Evolutionary conservation across 306 rosid species (phyloP).

Genomic region (Parietaria judaica): DNA sequence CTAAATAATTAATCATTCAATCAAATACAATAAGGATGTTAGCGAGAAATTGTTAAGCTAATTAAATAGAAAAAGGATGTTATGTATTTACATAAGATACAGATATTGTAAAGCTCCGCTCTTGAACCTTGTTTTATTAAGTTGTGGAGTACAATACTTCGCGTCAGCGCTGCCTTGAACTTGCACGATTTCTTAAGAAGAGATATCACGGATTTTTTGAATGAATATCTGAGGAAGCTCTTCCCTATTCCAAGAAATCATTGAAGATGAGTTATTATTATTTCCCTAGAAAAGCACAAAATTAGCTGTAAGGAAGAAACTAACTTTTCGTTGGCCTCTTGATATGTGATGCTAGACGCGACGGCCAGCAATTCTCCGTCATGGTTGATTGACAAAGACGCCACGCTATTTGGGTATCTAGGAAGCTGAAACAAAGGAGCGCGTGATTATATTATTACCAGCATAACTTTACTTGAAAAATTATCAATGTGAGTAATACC

Average conservation of each 20-base stretch:
- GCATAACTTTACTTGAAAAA: neutral
- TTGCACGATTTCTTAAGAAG: constrained; percentile 29
- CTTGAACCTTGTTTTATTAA: too few relatives aligned
- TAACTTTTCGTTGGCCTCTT: constrained; percentile 72
- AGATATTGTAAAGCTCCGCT: too few relatives aligned
- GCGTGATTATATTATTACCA: neutral
- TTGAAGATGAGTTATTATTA: neutral
- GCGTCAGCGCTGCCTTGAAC: constrained; percentile 29
- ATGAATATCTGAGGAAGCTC: constrained; percentile 59
- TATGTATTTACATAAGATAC: too few relatives aligned
- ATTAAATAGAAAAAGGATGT: too few relatives aligned
- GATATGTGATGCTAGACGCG: constrained; percentile 73
- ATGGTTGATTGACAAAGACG: constrained; percentile 66
- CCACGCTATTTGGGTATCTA: constrained; percentile 59
- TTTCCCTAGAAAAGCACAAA: neutral
- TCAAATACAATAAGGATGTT: too few relatives aligned
- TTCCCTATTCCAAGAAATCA: constrained; percentile 36
- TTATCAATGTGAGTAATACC: constrained; percentile 28
- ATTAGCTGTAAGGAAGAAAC: constrained; percentile 11
- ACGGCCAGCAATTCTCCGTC: constrained; percentile 61
- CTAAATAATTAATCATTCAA: too few relatives aligned
- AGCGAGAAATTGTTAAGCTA: too few relatives aligned
- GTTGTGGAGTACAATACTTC: neutral
- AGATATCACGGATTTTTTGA: constrained; percentile 31
- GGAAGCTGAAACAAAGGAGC: constrained; percentile 47